These are phyloP conservation scores for Logfia minima DNA, from an alignment of 129 eudicot species.

Conservation along the genomic window DNA sequence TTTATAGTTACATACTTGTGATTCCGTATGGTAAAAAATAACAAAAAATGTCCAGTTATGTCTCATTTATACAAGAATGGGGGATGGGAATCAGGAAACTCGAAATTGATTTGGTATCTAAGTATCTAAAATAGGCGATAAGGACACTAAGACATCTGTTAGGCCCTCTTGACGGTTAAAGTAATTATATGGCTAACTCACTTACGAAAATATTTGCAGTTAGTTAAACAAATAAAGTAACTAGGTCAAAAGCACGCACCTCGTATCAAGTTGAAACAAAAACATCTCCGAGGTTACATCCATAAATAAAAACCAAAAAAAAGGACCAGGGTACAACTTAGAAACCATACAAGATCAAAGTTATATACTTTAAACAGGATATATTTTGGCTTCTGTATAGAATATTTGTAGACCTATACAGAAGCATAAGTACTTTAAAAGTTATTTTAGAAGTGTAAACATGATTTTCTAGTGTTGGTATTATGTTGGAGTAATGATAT, in stretches of 20 bases:
- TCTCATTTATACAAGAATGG: not conserved
- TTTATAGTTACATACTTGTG: not conserved
- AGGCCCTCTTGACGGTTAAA: not conserved
- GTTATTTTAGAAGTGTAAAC: no score
- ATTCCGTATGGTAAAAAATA: not conserved
- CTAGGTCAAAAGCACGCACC: not conserved
- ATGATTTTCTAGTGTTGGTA: no score
- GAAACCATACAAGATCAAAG: no score
- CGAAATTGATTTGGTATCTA: not conserved
- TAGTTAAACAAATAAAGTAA: no score
- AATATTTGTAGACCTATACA: no score
- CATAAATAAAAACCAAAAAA: no score
- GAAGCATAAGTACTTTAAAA: not conserved
- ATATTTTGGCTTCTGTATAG: no score
- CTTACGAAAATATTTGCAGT: not conserved
- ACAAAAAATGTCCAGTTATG: not conserved
- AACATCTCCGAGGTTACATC: not conserved
- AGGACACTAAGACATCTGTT: not conserved
- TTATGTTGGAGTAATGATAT: no score
- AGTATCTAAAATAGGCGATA: not conserved
- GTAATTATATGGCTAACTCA: not conserved
- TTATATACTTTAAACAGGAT: no score
- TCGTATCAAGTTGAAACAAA: not conserved
- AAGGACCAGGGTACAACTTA: no score
- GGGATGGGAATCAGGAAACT: not conserved